phyloP scores from a whole-genome alignment of 2,329 filamentous ascomycete species.

The Aspergillus sp. region DNA sequence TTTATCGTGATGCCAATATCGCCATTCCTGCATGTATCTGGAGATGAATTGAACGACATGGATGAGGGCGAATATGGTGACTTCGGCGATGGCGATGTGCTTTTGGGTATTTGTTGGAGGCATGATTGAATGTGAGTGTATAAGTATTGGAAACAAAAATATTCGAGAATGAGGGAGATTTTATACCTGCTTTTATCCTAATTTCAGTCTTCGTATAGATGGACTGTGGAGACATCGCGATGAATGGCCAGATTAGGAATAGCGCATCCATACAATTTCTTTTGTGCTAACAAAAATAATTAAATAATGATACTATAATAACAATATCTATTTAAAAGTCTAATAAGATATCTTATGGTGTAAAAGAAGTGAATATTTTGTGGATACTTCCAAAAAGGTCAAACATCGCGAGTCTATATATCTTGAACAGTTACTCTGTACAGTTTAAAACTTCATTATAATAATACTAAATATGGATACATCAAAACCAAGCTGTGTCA shows the following conservation, averaged over 20 bases:
- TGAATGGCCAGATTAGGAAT: constrained; percentile 20
- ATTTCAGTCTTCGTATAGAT: not conserved
- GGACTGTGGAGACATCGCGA: constrained; percentile 16
- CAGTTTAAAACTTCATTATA: too few species aligned
- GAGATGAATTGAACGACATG: constrained; percentile 15
- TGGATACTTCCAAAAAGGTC: too few species aligned
- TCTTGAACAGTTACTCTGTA: too few species aligned
- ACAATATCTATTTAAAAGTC: not conserved
- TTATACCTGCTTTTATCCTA: constrained; percentile 1
- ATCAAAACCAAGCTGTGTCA: too few species aligned
- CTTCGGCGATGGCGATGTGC: constrained; percentile 19
- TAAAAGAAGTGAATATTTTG: too few species aligned
- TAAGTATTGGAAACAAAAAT: too few species aligned
- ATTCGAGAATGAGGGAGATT: constrained; percentile 1
- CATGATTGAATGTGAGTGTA: too few species aligned
- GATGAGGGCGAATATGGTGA: constrained; percentile 19
- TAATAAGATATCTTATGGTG: too few species aligned
- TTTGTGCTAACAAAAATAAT: not conserved
- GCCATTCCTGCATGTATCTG: constrained; percentile 20
- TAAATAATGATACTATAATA: not conserved
- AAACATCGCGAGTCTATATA: too few species aligned
- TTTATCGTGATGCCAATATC: constrained; percentile 22
- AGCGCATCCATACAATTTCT: constrained; percentile 6
- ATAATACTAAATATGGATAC: too few species aligned
- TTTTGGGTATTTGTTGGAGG: constrained; percentile 1